phyloP scores from a whole-genome alignment of 257 asterid species.

The Solanum rostratum region DNA sequence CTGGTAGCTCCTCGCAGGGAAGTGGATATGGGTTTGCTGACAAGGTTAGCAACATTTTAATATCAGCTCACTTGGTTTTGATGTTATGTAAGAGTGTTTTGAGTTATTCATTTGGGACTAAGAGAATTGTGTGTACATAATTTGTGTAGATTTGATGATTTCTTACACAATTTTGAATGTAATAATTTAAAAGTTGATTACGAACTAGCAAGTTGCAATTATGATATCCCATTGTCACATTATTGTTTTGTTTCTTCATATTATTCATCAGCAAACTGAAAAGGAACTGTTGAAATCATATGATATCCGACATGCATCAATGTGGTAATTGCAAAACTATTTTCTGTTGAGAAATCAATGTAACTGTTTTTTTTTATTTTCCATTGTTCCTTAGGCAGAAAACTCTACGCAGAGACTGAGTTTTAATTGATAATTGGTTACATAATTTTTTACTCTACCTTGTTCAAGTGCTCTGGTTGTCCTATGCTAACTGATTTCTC shows the following conservation, averaged over 20 bases:
- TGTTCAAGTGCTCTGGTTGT: not conserved
- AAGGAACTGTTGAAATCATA: no score
- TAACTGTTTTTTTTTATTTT: not conserved
- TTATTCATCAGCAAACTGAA: no score
- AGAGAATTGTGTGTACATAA: not conserved
- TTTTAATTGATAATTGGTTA: not conserved
- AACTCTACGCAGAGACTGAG: not conserved
- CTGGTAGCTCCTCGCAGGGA: slow-evolving; percentile 47
- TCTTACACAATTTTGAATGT: not conserved
- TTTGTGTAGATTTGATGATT: not conserved
- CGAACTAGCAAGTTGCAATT: no score
- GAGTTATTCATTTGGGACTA: not conserved
- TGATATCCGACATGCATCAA: no score
- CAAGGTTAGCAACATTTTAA: slow-evolving; percentile 47
- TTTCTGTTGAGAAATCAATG: not conserved
- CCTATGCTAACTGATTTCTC: no score
- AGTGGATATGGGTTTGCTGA: slow-evolving; percentile 93
- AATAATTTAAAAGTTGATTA: no score
- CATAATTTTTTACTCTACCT: not conserved
- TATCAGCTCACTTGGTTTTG: slow-evolving; percentile 4
- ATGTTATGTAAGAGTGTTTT: not conserved
- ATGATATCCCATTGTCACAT: no score
- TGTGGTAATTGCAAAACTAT: no score
- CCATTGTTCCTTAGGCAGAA: not conserved
- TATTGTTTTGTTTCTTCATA: no score